Evolutionary conservation across 208 protist genomes (phyloP), one percentile per base, ranked within the genome.

Genomic region (Crithidia bombi): DNA sequence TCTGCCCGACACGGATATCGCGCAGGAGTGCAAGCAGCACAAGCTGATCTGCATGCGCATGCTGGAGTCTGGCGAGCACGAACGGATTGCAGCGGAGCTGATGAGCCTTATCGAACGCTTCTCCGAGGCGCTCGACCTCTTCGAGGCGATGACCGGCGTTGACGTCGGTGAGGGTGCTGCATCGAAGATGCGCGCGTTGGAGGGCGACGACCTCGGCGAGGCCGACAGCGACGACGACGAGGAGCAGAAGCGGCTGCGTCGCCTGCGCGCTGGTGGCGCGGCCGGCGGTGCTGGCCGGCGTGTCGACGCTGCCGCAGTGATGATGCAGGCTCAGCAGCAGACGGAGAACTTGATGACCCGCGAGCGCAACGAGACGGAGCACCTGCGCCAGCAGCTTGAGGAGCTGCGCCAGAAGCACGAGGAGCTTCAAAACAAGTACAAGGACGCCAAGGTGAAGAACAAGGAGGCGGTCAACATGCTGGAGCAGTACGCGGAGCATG

Each of bases 341-440:
- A 87, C 84, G 33, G 77, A 93, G 58, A 62, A 94, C 67, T 51
- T 95, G 19, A 81, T 94, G 63, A 75, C 91, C 54, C 59, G 79
- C 50, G 87, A 95, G 72, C 87, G 86, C 46, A 61, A 30, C 39
- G 86, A 94, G 71, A 79, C 68, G 23, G 71, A 84, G 5, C 33
- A 85, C 57, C 79, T 94, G 28, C 87, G 83, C 46, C 56, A 67
- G 41, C 78, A 95, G 65, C 82, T 94, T n/a, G 88, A 93, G 63
- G 85, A 90, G 32, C 79, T 95, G 12, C 89, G 82, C 50, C 78
- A 68, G 51, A 87, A 93, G 73, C 79, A 95, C 73, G 92, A 93
- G 67, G 82, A 97, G 28, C 66, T 97, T 41, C 87, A 94, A 64
- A 92, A 91, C 72, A 97, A 97, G 75, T 97, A 93, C 81, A 97